Base-by-base conservation (phyloP, 192 early-diverging fungal species). In the Coemansia sp. region DNA sequence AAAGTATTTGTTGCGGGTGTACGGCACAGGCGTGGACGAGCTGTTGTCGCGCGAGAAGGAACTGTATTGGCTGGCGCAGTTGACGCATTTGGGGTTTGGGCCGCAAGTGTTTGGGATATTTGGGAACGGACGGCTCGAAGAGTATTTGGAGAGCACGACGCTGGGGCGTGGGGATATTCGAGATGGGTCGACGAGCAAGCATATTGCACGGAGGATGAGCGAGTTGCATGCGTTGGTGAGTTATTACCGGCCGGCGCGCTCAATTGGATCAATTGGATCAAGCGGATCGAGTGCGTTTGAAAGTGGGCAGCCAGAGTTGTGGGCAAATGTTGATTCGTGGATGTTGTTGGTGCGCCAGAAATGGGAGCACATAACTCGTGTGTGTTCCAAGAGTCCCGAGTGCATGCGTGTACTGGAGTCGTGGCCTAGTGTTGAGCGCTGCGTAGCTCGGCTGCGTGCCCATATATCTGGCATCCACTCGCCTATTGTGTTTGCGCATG, bases 401-500 rank as follows among this genome's bases (percentile, higher is more conserved):
- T 74, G 72, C 59, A 26, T 43, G n/a, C 72, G 57, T 22, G 50
- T 71, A 4, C 63, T 87, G 23, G 53, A 68, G 4, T 51, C 68
- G 61, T 71, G 73, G 70, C 1, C 59, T 22, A 27, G 55, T 45
- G 26, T 75, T 2, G 56, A 77, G 52, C 58, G 70, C 4, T 72
- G 90, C 29, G 71, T 88, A 11, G 71, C 62, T 16, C 69, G 61
- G 41, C 54, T 95, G 21, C 58, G 76, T 17, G 43, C 47, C 2
- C 83, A 85, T 22, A 82, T 91, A 6, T 83, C 82, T 3, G 57
- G 83, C 0, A 22, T 23, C 19, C 84, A 87, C 27, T 85, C 82
- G 6, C 92, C 93, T 1, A 62, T 93, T 0, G 91, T 96, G 12
- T 94, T 96, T 82, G 87, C 88, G n/a, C 94, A 96, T 69, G 94